These are phyloP conservation scores for Cajanus cajan DNA, from an alignment of 306 rosid species.

Conservation along the genomic window DNA sequence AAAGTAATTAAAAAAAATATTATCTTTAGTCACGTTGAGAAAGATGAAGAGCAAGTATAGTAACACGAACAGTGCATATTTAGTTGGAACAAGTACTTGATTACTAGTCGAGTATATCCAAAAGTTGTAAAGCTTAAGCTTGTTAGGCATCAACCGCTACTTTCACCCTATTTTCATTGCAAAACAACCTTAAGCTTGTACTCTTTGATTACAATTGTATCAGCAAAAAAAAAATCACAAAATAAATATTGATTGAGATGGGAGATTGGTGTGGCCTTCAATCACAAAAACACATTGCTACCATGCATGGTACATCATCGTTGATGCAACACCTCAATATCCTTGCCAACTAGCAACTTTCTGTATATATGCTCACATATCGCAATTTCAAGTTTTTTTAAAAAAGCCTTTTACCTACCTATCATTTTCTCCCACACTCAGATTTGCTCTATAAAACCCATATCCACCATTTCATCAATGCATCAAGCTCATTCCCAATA, in stretches of 20 bases:
- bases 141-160: too few relatives aligned
- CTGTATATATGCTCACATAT: background rate
- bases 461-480: background rate
- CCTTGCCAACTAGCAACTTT: background rate
- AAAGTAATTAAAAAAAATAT: too few relatives aligned
- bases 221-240: background rate
- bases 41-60: too few relatives aligned
- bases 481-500: slow-evolving; percentile 21
- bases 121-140: too few relatives aligned
- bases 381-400: background rate
- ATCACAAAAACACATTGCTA: background rate
- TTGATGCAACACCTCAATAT: background rate
- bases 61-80: too few relatives aligned
- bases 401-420: slow-evolving; percentile 28
- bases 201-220: too few relatives aligned
- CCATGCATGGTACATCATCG: background rate
- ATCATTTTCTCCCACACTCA: slow-evolving; percentile 24
- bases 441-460: slow-evolving; percentile 9
- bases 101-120: too few relatives aligned
- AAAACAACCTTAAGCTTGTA: too few relatives aligned
- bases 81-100: too few relatives aligned
- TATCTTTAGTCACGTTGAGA: too few relatives aligned
- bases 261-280: background rate
- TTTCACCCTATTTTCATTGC: too few relatives aligned
- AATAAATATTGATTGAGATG: background rate